Conservation (phyloP, 192 early-diverging fungal species). For the Linnemannia hyalina region DNA sequence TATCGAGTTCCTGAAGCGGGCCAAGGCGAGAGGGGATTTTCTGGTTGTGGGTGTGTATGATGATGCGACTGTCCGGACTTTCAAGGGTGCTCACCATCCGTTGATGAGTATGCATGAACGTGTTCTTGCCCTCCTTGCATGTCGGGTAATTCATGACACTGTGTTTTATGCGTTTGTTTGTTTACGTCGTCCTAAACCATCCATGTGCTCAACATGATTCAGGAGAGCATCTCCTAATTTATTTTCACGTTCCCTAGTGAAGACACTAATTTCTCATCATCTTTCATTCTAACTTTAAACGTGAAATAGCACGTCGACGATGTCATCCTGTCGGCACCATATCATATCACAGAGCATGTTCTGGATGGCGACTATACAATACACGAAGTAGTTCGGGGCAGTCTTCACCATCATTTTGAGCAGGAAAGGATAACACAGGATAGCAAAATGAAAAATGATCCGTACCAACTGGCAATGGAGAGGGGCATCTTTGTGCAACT, state of each 20-base stretch:
- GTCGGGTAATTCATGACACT: slow-evolving; percentile 67
- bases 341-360: slow-evolving; percentile 82
- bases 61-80: slow-evolving; percentile 84
- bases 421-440: slow-evolving; percentile 62
- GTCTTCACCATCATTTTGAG: slow-evolving; percentile 68
- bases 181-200: background rate
- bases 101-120: slow-evolving; percentile 95
- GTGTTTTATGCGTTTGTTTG: background rate
- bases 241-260: background rate
- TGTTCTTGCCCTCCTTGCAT: slow-evolving; percentile 86
- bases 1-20: slow-evolving; percentile 88
- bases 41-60: slow-evolving; percentile 93
- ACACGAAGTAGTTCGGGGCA: slow-evolving; percentile 79
- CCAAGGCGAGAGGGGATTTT: slow-evolving; percentile 85
- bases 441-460: slow-evolving; percentile 59
- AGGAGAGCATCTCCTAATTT: too few relatives aligned
- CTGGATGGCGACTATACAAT: slow-evolving; percentile 84
- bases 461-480: slow-evolving; percentile 85
- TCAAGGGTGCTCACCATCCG: slow-evolving; percentile 86
- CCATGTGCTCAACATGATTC: too few relatives aligned
- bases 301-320: slow-evolving; percentile 84
- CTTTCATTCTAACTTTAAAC: background rate
- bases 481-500: slow-evolving; percentile 84
- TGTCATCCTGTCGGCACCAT: slow-evolving; percentile 89
- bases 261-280: background rate